These are phyloP conservation scores for Colletotrichum spaethianum DNA, from an alignment of 2,329 filamentous ascomycete species.

Conservation along the genomic window DNA sequence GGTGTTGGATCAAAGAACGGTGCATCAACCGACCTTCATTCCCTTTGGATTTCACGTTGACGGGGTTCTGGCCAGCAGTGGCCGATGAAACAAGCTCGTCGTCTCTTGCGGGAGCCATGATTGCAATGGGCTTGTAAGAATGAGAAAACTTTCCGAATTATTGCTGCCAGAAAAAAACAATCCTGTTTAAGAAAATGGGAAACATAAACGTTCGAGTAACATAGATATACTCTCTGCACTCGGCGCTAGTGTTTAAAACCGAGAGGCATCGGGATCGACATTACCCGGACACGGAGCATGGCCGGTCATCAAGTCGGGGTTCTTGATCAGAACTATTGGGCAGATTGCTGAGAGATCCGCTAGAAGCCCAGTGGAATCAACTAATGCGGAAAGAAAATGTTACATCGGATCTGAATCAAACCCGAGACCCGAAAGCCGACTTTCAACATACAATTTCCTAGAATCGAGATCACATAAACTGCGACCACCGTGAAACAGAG, in stretches of 20 bases:
- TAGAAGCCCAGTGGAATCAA: not conserved
- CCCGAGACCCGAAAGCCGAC: constrained; percentile 35
- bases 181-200: not conserved
- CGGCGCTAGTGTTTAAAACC: constrained; percentile 4
- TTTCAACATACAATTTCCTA: constrained; percentile 23
- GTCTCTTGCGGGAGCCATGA: constrained; percentile 42
- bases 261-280: constrained; percentile 4
- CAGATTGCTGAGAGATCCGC: constrained; percentile 8
- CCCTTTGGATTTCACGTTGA: not conserved
- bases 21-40: constrained; percentile 48
- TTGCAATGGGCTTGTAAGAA: too few species aligned
- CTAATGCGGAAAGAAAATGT: not conserved
- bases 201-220: not conserved
- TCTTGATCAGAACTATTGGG: not conserved
- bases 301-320: not conserved
- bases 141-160: too few species aligned
- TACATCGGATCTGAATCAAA: constrained; percentile 13
- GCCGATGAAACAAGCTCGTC: constrained; percentile 27
- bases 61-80: not conserved
- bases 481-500: not conserved
- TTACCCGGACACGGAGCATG: not conserved
- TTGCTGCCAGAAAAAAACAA: not conserved
- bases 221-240: not conserved
- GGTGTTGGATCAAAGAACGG: constrained; percentile 50
- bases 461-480: not conserved